These are phyloP conservation scores for Termitomyces sp. DNA, from an alignment of 768 basidiomycete species.

Conservation along the genomic window DNA sequence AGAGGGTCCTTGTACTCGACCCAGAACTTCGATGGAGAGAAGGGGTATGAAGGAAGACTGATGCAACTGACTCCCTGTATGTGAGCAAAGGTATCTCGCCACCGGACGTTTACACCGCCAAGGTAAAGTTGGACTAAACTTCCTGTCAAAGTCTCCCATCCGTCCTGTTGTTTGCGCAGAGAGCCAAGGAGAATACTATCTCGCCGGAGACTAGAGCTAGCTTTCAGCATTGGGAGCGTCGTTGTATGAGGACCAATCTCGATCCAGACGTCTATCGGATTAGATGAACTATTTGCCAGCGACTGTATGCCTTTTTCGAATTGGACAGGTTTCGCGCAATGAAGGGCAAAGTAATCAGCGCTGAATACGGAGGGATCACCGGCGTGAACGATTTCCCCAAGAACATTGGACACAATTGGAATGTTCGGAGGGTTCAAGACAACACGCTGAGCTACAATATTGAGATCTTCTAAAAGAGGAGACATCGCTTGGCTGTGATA, in stretches of 20 bases:
- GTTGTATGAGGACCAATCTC: constrained; percentile 64
- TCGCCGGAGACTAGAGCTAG: constrained; percentile 25
- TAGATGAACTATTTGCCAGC: constrained; percentile 22
- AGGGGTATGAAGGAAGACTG: constrained; percentile 63
- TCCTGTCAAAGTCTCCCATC: constrained; percentile 38
- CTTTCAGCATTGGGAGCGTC: constrained; percentile 51
- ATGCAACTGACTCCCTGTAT: constrained; percentile 33
- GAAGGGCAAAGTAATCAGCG: constrained; percentile 48
- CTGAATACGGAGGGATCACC: constrained; percentile 46
- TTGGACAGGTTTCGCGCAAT: constrained; percentile 52
- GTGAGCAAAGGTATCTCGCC: constrained; percentile 50
- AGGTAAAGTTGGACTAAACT: constrained; percentile 46
- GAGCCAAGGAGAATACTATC: constrained; percentile 40
- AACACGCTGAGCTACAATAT: constrained; percentile 28
- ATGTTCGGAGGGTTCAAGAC: constrained; percentile 42
- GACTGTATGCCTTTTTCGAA: constrained; percentile 47
- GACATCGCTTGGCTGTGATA: constrained; percentile 66
- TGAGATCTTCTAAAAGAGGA: constrained; percentile 47
- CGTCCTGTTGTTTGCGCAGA: constrained; percentile 36
- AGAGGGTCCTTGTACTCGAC: constrained; percentile 34
- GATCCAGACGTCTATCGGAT: constrained; percentile 43
- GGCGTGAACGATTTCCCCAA: constrained; percentile 44
- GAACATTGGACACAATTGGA: constrained; percentile 58
- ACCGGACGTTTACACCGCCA: constrained; percentile 34
- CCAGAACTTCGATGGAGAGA: constrained; percentile 52